Conservation (phyloP, 768 basidiomycete genomes). For the Termitomyces sp. region DNA sequence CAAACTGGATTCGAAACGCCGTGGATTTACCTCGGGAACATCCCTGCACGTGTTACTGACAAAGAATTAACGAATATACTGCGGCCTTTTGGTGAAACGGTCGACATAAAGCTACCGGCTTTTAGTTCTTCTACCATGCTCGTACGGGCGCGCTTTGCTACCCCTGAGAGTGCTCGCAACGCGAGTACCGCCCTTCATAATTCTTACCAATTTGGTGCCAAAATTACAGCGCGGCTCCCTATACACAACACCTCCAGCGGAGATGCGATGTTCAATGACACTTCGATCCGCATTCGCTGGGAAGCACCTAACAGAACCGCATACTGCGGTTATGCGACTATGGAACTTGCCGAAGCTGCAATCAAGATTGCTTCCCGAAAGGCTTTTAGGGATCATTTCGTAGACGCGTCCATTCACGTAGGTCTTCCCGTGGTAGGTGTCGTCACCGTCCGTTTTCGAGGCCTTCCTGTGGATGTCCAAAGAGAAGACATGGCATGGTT, state of each 20-base stretch:
- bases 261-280: slow-evolving; percentile 41
- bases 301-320: slow-evolving; percentile 49
- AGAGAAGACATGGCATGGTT: slow-evolving; percentile 39
- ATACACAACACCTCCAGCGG: slow-evolving; percentile 32
- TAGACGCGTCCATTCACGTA: slow-evolving; percentile 45
- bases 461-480: slow-evolving; percentile 41
- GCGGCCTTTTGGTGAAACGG: slow-evolving; percentile 39
- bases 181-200: slow-evolving; percentile 51
- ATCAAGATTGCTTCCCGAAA: slow-evolving; percentile 32
- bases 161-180: slow-evolving; percentile 41
- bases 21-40: slow-evolving; percentile 48
- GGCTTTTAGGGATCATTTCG: slow-evolving; percentile 30
- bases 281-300: slow-evolving; percentile 53
- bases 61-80: slow-evolving; percentile 33
- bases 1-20: slow-evolving; percentile 67
- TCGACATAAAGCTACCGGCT: slow-evolving; percentile 27
- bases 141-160: slow-evolving; percentile 43
- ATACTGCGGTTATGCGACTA: slow-evolving; percentile 57
- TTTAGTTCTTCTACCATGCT: slow-evolving; percentile 17
- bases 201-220: slow-evolving; percentile 26
- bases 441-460: slow-evolving; percentile 55
- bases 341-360: slow-evolving; percentile 43
- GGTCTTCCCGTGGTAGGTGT: slow-evolving; percentile 54
- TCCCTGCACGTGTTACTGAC: slow-evolving; percentile 32
- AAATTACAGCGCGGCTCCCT: slow-evolving; percentile 39